Base-by-base conservation (phyloP, 148 eudicot species). In the Rhododendron molle region DNA sequence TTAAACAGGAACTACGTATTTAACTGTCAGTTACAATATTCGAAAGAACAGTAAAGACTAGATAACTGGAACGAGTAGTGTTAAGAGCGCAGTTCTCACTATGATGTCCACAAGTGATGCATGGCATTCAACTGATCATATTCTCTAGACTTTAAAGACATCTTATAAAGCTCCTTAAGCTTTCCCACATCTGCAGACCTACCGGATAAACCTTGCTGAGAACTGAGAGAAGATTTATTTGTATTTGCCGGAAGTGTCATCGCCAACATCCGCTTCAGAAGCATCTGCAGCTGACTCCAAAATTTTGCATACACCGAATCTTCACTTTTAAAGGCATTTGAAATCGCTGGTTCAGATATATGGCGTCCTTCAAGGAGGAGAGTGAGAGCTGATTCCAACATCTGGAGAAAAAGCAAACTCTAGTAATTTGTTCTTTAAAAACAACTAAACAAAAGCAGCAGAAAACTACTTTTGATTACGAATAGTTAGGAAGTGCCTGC, bases 151-250 rank as follows among this genome's bases (percentile, higher is more conserved):
- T 92, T 94, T 83, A 95, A 89, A 78, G 98, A 92, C 90, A 95
- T 89, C 89, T 91, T 97, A 91, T 97, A 95, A 78, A 97, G 96
- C 89, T 94, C 94, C 91, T 89, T 92, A 9, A 95, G 90, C 90
- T 95, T 97, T 88, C 89, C 92, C 40, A 86, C 91, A 47, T 92
- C 99, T 28, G 88, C 93, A 60, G 90, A 87, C 88, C 87, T 92
- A 87, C 86, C 89, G 10, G 91, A 82, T 21, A 90, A 49, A 40
- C 86, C 79, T 79, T 90, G 89, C 89, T 88, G 93, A 32, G 91
- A 82, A 50, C 88, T 81, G 62, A 78, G 87, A 60, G 72, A 81
- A 30, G 85, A 76, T 89, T 88, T 95, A 84, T 89, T 91, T 84
- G 91, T 72, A 76, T 78, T 90, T 76, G 88, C 80, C 21, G 93